Percentiles rank a stretch among this genome's conserved stretches.
Evolutionary conservation across 2,329 filamentous ascomycete genomes (phyloP).

Genomic region (Ambrosiella beaveri): DNA sequence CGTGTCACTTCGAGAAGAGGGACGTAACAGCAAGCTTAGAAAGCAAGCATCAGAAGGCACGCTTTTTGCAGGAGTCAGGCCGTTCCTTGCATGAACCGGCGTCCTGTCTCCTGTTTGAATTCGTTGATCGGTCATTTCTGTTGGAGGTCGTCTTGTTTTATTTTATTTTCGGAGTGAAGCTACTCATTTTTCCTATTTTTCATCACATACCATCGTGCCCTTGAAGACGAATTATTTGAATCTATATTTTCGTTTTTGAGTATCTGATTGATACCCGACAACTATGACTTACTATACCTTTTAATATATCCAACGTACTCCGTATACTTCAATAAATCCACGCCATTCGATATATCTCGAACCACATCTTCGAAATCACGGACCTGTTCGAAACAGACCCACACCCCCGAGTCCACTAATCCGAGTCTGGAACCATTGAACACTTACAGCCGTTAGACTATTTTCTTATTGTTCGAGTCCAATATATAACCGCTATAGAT

Average conservation of each 20-base stretch:
- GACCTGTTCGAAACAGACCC: neutral
- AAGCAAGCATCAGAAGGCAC: neutral
- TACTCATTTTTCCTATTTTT: neutral
- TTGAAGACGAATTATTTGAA: neutral
- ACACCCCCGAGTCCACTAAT: neutral
- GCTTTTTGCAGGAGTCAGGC: neutral
- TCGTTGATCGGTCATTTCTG: neutral
- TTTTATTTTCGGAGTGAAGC: neutral
- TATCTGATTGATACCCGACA: neutral
- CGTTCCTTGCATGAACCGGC: slow-evolving; percentile 3
- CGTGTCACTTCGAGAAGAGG: too few relatives aligned
- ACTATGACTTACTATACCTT: neutral
- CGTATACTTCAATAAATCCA: neutral
- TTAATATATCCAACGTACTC: neutral
- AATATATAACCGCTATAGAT: neutral
- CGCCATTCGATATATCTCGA: neutral
- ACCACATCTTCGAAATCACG: neutral
- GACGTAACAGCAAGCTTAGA: neutral
- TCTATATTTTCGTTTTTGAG: neutral
- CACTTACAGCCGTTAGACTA: neutral
- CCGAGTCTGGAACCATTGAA: neutral
- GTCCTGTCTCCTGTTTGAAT: neutral
- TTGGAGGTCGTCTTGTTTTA: neutral
- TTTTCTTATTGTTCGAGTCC: neutral
- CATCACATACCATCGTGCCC: neutral